Percentiles rank a stretch among this genome's conserved stretches.
Evolutionary conservation across 2,329 filamentous ascomycete species (phyloP).

Genomic region (Stemphylium vesicarium): DNA sequence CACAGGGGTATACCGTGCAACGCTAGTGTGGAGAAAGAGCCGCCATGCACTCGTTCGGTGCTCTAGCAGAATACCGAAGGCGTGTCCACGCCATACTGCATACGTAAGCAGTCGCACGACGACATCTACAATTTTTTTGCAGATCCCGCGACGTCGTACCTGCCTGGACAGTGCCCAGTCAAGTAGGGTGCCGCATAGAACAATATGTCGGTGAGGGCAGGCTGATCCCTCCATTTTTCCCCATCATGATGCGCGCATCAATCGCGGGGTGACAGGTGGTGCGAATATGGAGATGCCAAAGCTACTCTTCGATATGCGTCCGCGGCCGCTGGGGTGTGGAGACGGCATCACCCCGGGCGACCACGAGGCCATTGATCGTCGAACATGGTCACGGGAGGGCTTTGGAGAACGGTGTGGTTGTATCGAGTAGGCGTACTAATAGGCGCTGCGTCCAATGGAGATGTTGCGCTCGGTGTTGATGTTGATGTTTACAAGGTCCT

Average conservation of each 20-base stretch:
- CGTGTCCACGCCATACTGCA: background rate
- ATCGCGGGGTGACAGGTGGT: conserved; percentile 10
- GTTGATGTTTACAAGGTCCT: conserved; percentile 2
- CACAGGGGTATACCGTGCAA: background rate
- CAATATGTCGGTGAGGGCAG: conserved; percentile 10
- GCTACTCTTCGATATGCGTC: conserved; percentile 1
- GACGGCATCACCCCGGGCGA: background rate
- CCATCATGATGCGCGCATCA: conserved; percentile 1
- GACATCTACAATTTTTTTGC: background rate
- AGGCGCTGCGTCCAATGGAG: background rate
- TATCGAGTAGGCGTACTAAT: background rate
- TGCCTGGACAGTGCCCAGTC: background rate
- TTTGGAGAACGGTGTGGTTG: background rate
- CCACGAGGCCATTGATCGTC: background rate
- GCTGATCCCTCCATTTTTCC: conserved; percentile 4
- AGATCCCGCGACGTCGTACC: background rate
- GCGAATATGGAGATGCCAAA: conserved; percentile 5
- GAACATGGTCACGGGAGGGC: background rate
- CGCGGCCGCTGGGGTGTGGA: conserved; percentile 2
- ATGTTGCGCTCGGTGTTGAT: background rate
- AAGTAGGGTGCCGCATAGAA: background rate
- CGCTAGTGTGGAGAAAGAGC: background rate
- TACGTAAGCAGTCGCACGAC: conserved; percentile 1
- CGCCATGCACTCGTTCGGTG: conserved; percentile 1
- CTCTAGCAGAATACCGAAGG: background rate